These are phyloP conservation scores for Chamaecyparis obtusa DNA, from an alignment of 75 land plant genomes.

Conservation along the genomic window DNA sequence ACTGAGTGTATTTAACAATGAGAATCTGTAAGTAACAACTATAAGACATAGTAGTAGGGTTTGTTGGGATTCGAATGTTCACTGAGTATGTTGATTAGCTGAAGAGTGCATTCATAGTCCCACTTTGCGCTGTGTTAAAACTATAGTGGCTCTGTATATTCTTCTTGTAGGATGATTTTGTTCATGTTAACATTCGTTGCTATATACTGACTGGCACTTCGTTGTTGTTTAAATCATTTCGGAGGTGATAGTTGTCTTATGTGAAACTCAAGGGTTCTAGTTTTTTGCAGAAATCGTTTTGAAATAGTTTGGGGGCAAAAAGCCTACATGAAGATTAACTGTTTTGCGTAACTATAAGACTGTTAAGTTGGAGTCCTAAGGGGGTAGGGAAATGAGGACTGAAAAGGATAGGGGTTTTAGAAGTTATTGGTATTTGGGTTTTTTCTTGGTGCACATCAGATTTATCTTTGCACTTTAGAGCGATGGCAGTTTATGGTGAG, in stretches of 20 bases:
- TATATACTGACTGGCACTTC: not conserved
- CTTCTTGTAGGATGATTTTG: not conserved
- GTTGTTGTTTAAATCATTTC: not conserved
- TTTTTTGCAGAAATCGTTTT: not conserved
- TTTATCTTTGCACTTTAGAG: not conserved
- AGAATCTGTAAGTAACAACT: conserved; percentile 2
- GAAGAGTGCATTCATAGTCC: not conserved
- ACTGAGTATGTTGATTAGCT: not conserved
- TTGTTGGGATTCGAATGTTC: not conserved
- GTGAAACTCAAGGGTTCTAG: not conserved
- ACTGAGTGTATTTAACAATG: not conserved
- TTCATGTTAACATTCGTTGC: not conserved
- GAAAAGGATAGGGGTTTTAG: not conserved
- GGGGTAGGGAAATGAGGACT: not conserved
- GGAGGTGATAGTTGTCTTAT: not conserved
- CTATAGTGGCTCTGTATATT: not conserved
- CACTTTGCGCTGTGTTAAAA: not conserved
- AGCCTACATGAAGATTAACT: not conserved
- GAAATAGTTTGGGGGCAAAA: not conserved
- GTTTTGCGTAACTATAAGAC: not conserved
- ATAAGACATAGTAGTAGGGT: not conserved
- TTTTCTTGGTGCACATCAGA: not conserved
- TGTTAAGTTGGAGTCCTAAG: not conserved
- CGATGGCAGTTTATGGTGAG: not conserved
- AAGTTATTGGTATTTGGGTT: not conserved